Conservation (phyloP, 768 basidiomycete species). For the Mycena olivaceomarginata region DNA sequence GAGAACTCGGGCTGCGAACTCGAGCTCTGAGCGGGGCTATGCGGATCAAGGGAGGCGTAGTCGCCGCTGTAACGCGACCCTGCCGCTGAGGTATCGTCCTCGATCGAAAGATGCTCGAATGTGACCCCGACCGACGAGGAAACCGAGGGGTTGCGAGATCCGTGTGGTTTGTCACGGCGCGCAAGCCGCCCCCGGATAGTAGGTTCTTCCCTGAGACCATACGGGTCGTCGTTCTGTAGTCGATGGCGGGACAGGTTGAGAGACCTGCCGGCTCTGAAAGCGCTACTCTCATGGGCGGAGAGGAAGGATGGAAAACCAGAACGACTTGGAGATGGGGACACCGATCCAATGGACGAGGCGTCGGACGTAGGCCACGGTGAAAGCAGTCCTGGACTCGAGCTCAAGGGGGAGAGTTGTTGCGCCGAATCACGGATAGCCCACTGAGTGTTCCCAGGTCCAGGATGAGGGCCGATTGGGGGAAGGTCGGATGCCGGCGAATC, state of each 20-base stretch:
- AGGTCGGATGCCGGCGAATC: background rate
- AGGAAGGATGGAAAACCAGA: background rate
- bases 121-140: background rate
- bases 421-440: background rate
- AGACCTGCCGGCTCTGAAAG: background rate
- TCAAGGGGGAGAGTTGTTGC: background rate
- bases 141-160: background rate
- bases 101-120: background rate
- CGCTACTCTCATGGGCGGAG: background rate
- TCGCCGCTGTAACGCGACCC: background rate
- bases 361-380: conserved; percentile 1
- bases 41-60: background rate
- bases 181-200: background rate
- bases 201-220: background rate
- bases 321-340: conserved; percentile 2
- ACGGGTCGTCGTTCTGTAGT: background rate
- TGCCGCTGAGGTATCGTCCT: background rate
- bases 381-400: background rate
- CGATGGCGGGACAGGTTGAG: background rate
- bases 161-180: background rate
- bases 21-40: background rate
- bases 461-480: background rate
- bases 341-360: conserved; percentile 10
- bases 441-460: background rate
- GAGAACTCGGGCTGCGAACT: background rate